phyloP scores from a whole-genome alignment of 202 grass and related monocot genomes.

The Panicum hallii region DNA sequence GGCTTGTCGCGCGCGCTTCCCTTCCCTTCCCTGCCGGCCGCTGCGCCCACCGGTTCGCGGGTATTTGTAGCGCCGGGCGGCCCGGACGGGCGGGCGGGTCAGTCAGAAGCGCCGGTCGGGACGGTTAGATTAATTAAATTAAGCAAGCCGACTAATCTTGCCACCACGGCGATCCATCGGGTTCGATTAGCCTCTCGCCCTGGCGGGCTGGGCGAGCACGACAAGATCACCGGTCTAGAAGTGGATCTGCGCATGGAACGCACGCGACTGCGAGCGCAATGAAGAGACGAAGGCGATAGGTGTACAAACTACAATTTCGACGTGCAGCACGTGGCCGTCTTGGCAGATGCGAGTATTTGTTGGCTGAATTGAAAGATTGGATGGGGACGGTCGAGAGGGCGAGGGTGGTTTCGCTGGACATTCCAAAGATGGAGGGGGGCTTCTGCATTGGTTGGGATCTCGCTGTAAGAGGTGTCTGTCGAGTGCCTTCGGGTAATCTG shows the following conservation, averaged over 20 bases:
- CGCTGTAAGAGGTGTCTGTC: too few relatives aligned
- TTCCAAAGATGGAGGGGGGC: background rate
- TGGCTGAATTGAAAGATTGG: slow-evolving; percentile 13
- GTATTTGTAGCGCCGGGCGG: slow-evolving; percentile 53
- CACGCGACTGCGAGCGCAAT: slow-evolving; percentile 34
- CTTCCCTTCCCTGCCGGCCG: background rate
- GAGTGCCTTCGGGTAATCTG: background rate
- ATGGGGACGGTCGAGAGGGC: background rate
- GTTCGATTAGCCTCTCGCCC: background rate
- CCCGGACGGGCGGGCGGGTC: background rate
- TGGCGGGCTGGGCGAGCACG: background rate
- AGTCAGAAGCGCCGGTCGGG: background rate
- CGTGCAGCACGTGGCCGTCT: background rate
- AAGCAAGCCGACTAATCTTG: slow-evolving; percentile 17
- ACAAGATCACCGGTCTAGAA: background rate
- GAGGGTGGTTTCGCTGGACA: background rate
- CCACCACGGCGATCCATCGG: background rate
- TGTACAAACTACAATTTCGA: background rate
- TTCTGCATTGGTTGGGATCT: too few relatives aligned
- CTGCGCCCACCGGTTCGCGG: slow-evolving; percentile 30
- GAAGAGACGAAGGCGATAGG: background rate
- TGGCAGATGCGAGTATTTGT: slow-evolving; percentile 17
- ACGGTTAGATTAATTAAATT: slow-evolving; percentile 12
- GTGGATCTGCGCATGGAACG: background rate
- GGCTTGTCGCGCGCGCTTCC: background rate